Evolutionary conservation across 2,329 filamentous ascomycete genomes (phyloP).

Genomic region (Colletotrichum ledebouriae): DNA sequence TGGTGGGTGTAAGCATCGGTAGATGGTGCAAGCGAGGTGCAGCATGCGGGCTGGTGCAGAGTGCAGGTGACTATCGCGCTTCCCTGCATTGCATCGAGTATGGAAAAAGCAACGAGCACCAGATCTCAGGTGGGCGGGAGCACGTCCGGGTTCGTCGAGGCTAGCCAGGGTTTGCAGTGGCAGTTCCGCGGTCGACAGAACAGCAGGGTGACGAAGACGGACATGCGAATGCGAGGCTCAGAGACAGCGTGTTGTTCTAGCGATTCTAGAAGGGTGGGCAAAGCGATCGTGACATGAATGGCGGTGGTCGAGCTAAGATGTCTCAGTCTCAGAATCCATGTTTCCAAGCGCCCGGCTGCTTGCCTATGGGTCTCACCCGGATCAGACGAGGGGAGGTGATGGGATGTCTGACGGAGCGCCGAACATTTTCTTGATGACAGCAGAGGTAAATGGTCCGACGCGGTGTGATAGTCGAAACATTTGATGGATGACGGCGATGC

Average conservation of each 20-base stretch:
- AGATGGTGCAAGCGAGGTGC: conserved; percentile 20
- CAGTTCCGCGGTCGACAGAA: background rate
- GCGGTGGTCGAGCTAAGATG: conserved; percentile 32
- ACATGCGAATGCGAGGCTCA: background rate
- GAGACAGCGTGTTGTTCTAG: conserved; percentile 33
- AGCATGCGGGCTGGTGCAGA: conserved; percentile 16
- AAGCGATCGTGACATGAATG: conserved; percentile 30
- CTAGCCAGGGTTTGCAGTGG: background rate
- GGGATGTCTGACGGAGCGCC: conserved; percentile 16
- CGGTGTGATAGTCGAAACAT: conserved; percentile 10
- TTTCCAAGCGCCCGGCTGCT: conserved; percentile 22
- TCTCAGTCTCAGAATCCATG: conserved; percentile 31
- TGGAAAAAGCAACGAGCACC: conserved; percentile 12
- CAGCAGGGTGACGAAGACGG: background rate
- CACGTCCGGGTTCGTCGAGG: conserved; percentile 24
- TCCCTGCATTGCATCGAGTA: conserved; percentile 20
- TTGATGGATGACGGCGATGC: conserved; percentile 12
- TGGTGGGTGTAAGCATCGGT: background rate
- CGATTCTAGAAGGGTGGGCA: conserved; percentile 35
- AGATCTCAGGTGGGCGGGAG: conserved; percentile 4
- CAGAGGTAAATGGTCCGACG: conserved; percentile 18
- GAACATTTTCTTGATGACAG: conserved; percentile 14
- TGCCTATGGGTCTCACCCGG: conserved; percentile 16
- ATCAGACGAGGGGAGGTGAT: conserved; percentile 23
- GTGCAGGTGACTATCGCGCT: conserved; percentile 22